Evolutionary conservation across 805 yeast species (phyloP).

Genomic region (Kodamaea laetipori): DNA sequence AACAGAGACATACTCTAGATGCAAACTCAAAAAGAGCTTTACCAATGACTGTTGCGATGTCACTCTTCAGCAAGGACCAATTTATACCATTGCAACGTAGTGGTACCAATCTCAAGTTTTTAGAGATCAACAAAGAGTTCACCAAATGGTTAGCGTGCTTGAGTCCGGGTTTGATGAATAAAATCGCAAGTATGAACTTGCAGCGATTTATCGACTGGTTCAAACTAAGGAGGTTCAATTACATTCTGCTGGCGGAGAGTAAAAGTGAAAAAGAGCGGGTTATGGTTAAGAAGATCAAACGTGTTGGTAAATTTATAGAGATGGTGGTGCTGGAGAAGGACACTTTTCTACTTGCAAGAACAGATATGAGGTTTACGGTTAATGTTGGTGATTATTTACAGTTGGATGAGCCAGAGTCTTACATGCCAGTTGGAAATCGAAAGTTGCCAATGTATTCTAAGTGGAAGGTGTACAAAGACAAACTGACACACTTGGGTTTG

Average conservation of each 20-base stretch:
- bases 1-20: not conserved
- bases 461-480: slow-evolving; percentile 12
- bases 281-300: not conserved
- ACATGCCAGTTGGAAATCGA: slow-evolving; percentile 1
- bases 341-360: slow-evolving; percentile 8
- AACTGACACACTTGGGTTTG: slow-evolving; percentile 7
- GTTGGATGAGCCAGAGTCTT: slow-evolving; percentile 6
- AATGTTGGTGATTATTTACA: slow-evolving; percentile 8
- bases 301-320: slow-evolving; percentile 15
- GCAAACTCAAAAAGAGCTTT: not conserved
- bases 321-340: slow-evolving; percentile 8
- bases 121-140: slow-evolving; percentile 7
- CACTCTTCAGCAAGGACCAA: not conserved
- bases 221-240: slow-evolving; percentile 13
- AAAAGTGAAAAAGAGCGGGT: not conserved
- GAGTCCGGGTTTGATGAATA: not conserved
- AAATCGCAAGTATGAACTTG: not conserved
- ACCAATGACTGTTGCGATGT: slow-evolving; percentile 3
- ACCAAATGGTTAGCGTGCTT: not conserved
- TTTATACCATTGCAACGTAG: slow-evolving; percentile 6
- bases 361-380: slow-evolving; percentile 12
- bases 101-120: slow-evolving; percentile 7
- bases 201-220: slow-evolving; percentile 14
- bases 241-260: slow-evolving; percentile 1
- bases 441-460: slow-evolving; percentile 8